Percentiles rank a stretch among this genome's conserved stretches.
Conservation (phyloP, 164 flowering plant species). For the Annona cherimola region DNA sequence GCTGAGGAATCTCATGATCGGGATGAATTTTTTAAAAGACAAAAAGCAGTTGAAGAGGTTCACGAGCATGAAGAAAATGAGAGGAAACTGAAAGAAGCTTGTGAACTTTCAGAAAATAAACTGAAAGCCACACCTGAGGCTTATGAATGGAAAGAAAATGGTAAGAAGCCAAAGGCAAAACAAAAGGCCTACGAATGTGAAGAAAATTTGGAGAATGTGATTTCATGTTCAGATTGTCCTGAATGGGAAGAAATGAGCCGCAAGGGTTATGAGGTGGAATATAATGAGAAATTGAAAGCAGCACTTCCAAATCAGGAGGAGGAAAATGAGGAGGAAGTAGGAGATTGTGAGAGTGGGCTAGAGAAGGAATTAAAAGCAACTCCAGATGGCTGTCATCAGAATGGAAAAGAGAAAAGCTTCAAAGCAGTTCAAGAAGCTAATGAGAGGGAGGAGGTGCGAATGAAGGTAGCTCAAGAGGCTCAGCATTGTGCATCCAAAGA, state of each 20-base stretch:
- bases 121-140: slow-evolving; percentile 7
- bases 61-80: slow-evolving; percentile 12
- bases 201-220: slow-evolving; percentile 8
- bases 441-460: slow-evolving; percentile 5
- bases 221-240: not conserved
- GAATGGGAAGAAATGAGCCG: slow-evolving; percentile 11
- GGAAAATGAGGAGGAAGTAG: slow-evolving; percentile 13
- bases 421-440: slow-evolving; percentile 7
- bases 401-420: slow-evolving; percentile 11
- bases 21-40: slow-evolving; percentile 6
- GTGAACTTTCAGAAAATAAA: slow-evolving; percentile 10
- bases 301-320: slow-evolving; percentile 16
- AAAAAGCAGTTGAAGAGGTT: not conserved
- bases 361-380: slow-evolving; percentile 7
- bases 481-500: slow-evolving; percentile 2
- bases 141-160: slow-evolving; percentile 3
- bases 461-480: not conserved
- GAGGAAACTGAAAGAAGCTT: slow-evolving; percentile 10
- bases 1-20: slow-evolving; percentile 9
- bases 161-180: not conserved
- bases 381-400: slow-evolving; percentile 8
- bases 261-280: slow-evolving; percentile 7
- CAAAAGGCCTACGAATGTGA: slow-evolving; percentile 8
- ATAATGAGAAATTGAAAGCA: slow-evolving; percentile 15
- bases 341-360: not conserved